Conservation (phyloP, 257 asterid genomes). For the Solanum neorickii region DNA sequence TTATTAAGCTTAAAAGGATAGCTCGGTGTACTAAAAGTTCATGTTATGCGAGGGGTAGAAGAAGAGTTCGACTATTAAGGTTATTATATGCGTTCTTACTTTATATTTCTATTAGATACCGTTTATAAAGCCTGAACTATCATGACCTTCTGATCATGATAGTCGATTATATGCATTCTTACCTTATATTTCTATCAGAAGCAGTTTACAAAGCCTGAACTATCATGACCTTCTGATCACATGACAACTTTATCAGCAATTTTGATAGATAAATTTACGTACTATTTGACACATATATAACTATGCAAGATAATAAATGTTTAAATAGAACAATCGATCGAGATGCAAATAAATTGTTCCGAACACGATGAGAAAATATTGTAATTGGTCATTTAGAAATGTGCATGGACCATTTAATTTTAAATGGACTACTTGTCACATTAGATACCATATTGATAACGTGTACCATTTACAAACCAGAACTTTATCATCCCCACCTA, state of each 20-base stretch:
- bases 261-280: neutral
- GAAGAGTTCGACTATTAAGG: neutral
- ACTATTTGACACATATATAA: neutral
- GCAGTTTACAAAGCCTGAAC: neutral
- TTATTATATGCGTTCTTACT: accelerated
- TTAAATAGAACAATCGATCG: neutral
- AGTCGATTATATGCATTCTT: no score
- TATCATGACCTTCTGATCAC: neutral
- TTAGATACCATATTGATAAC: conserved; percentile 6
- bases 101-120: no score
- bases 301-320: neutral
- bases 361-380: neutral
- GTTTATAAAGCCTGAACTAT: neutral
- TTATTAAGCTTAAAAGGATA: neutral
- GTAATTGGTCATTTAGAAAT: neutral
- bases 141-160: neutral
- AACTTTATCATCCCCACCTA: neutral
- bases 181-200: no score
- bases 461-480: conserved; percentile 11
- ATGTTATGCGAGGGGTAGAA: accelerated
- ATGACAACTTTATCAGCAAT: neutral
- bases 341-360: neutral
- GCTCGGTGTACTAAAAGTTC: neutral
- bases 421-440: neutral
- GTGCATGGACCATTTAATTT: neutral